A percentile compares a stretch with the other conserved stretches of the same genome.
These are phyloP conservation scores for Candida ovalis DNA, from an alignment of 805 yeast species.

Conservation along the genomic window DNA sequence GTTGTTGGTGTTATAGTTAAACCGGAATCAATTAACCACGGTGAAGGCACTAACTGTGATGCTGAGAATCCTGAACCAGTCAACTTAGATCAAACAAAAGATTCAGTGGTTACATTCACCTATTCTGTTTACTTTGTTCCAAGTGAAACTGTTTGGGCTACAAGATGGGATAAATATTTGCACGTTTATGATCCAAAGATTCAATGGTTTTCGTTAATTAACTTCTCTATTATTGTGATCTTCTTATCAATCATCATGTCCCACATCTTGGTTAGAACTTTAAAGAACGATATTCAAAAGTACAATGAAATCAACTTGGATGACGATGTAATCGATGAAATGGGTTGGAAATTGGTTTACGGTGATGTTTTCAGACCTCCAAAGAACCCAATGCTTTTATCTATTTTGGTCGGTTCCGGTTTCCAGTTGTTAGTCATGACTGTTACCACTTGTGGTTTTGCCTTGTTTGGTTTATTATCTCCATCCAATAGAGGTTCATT, in stretches of 20 bases:
- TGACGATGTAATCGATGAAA: slow-evolving; percentile 83
- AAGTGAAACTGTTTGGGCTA: slow-evolving; percentile 87
- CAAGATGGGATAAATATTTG: slow-evolving; percentile 96
- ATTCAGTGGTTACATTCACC: slow-evolving; percentile 67
- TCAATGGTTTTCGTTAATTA: slow-evolving; percentile 92
- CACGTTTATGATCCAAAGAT: slow-evolving; percentile 89
- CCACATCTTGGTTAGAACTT: slow-evolving; percentile 72
- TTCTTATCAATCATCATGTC: slow-evolving; percentile 74
- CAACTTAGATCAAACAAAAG: slow-evolving; percentile 43
- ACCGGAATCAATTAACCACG: slow-evolving; percentile 52
- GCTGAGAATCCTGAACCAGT: slow-evolving; percentile 34
- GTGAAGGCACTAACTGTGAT: slow-evolving; percentile 16
- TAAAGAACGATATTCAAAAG: slow-evolving; percentile 79
- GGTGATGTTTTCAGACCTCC: slow-evolving; percentile 96
- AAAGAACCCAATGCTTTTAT: slow-evolving; percentile 58
- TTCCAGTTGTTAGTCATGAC: slow-evolving; percentile 77
- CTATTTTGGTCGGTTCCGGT: slow-evolving; percentile 87
- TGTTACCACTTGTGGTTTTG: slow-evolving; percentile 68
- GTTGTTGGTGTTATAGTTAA: slow-evolving; percentile 86
- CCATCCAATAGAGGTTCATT: slow-evolving; percentile 95
- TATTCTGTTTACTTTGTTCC: slow-evolving; percentile 74
- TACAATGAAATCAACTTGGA: slow-evolving; percentile 88
- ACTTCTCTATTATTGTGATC: slow-evolving; percentile 78
- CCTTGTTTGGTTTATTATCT: slow-evolving; percentile 83
- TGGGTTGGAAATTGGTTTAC: slow-evolving; percentile 95